Conservation (phyloP, 2,329 filamentous ascomycete species). For the Stagonosporopsis chrysanthemi region DNA sequence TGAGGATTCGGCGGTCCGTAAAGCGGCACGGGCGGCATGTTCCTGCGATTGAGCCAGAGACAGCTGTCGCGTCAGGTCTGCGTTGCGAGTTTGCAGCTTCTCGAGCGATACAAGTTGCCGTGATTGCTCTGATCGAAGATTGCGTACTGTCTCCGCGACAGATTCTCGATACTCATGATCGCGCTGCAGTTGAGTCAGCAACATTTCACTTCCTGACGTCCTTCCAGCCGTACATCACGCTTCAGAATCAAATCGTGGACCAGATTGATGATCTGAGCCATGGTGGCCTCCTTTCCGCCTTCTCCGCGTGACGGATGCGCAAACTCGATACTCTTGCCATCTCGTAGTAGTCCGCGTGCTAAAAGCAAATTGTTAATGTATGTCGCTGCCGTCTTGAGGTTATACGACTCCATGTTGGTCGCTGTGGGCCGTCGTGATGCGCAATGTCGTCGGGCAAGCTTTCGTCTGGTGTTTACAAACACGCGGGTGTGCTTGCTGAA, state of each 20-base stretch:
- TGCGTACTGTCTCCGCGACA: slow-evolving; percentile 78
- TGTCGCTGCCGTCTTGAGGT: slow-evolving; percentile 66
- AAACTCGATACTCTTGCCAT: slow-evolving; percentile 82
- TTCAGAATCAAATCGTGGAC: slow-evolving; percentile 92
- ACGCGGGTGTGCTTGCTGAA: slow-evolving; percentile 13
- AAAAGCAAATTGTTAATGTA: slow-evolving; percentile 72
- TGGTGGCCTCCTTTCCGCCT: slow-evolving; percentile 70
- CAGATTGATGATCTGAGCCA: slow-evolving; percentile 88
- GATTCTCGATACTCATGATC: slow-evolving; percentile 89
- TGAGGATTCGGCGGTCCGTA: slow-evolving; percentile 76
- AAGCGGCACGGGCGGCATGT: slow-evolving; percentile 70
- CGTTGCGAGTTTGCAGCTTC: slow-evolving; percentile 61
- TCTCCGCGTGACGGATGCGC: slow-evolving; percentile 71
- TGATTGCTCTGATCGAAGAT: slow-evolving; percentile 75
- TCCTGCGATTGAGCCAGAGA: slow-evolving; percentile 73
- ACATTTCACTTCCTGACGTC: neutral
- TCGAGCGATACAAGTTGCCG: slow-evolving; percentile 75
- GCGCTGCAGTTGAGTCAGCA: slow-evolving; percentile 63
- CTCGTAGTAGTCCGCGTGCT: slow-evolving; percentile 67
- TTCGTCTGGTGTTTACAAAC: slow-evolving; percentile 21
- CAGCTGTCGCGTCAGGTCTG: slow-evolving; percentile 64
- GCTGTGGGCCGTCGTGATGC: slow-evolving; percentile 26
- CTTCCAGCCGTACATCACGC: slow-evolving; percentile 72
- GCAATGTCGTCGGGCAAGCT: slow-evolving; percentile 13
- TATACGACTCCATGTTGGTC: slow-evolving; percentile 56